Base-by-base conservation (phyloP, 108 stramenopile genomes). In the Skeletonema potamos region DNA sequence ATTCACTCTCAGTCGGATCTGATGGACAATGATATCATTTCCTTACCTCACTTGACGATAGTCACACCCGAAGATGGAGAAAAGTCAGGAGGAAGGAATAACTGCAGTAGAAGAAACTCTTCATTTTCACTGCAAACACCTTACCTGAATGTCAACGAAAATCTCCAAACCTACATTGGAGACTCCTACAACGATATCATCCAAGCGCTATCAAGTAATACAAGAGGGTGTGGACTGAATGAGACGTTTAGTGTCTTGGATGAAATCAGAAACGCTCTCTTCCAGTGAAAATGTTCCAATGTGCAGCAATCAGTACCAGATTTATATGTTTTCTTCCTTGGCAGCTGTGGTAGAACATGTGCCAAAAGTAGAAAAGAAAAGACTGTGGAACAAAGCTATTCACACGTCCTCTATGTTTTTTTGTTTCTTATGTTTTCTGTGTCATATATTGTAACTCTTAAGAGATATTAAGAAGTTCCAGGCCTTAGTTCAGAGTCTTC, bases 371-470 rank as follows among this genome's bases (percentile, higher is more conserved):
- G 36, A 13, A 2, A 11, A n/a, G n/a, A n/a, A n/a, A n/a, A n/a
- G n/a, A n/a, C n/a, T 37, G 36, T 37, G 2, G 36, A 11, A 37
- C 36, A 37, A 37, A 10, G 12, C 11, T 37, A 12, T 32, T 1
- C 30, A 32, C 30, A 32, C 30, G 6, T 32, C 4, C 1, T 32
- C 39, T 41, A 7, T 34, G 4, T 34, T 13, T 6, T 41, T 11
- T 41, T 41, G 39, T 41, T 41, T 34, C 4, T 7, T 34, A 28
- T 7, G 68, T 69, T 24, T 39, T 32, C n/a, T n/a, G 44, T 29
- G 61, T 44, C 62, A 29, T 37, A 6, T 73, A 51, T 7, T 27
- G 39, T 9, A 77, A 34, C 34, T 34, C 7, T 34, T 34, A n/a
- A n/a, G n/a, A n/a, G n/a, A n/a, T n/a, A n/a, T n/a, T n/a, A n/a